phyloP scores from a whole-genome alignment of 225 moss, liverwort and hornwort species.

The Marchantia polymorpha region DNA sequence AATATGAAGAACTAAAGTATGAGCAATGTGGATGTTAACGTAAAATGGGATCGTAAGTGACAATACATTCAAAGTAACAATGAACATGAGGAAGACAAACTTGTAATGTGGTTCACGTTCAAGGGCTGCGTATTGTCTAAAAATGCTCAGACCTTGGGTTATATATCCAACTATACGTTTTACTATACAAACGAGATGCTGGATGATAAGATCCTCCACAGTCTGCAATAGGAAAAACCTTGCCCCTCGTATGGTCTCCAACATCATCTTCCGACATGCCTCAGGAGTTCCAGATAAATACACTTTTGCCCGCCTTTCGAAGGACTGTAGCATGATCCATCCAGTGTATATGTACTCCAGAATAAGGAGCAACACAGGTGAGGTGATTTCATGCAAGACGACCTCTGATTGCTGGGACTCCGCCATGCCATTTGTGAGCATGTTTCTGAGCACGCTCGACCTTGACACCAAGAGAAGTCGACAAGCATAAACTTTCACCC shows the following conservation, averaged over 20 bases:
- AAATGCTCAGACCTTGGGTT: no score
- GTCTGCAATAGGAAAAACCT: constrained; percentile 24
- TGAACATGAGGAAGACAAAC: no score
- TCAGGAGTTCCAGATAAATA: constrained; percentile 2
- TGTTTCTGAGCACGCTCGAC: constrained; percentile 21
- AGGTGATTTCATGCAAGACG: constrained; percentile 13
- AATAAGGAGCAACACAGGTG: constrained; percentile 11
- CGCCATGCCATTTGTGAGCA: constrained; percentile 30
- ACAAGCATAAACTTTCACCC: constrained; percentile 25
- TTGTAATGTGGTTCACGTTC: no score
- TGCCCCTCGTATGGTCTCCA: constrained; percentile 12
- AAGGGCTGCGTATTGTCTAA: no score
- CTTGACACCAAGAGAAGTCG: constrained; percentile 21
- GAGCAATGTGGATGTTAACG: no score
- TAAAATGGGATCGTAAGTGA: no score
- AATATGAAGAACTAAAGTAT: no score
- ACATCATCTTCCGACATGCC: constrained; percentile 10
- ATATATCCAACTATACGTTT: no score
- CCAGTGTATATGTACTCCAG: constrained; percentile 33
- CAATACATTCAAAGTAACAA: no score
- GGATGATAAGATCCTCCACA: not conserved
- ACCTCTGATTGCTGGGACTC: constrained; percentile 19
- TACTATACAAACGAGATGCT: no score
- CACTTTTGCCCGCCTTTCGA: not conserved
- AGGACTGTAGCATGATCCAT: constrained; percentile 6